phyloP scores from a whole-genome alignment of 202 grass and related monocot genomes.

The Carex arenaria region DNA sequence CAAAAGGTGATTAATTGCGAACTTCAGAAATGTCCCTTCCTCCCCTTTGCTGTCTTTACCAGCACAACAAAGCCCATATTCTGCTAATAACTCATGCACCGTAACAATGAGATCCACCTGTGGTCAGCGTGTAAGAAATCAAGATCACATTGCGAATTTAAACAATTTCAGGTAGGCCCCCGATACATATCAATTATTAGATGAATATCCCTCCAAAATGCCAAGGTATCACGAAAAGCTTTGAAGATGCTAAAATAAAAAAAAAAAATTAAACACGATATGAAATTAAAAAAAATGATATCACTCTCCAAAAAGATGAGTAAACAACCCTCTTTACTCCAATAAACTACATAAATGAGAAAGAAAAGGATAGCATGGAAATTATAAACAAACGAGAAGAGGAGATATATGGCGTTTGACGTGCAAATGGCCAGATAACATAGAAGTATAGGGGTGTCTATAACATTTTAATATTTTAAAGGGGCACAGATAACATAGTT shows the following conservation, averaged over 20 bases:
- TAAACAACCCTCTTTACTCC: neutral
- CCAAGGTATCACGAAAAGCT: neutral
- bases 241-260: neutral
- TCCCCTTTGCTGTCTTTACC: slow-evolving; percentile 63
- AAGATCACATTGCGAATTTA: neutral
- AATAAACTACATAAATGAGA: neutral
- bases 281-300: neutral
- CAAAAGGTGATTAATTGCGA: slow-evolving; percentile 93
- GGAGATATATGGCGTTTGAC: neutral
- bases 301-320: neutral
- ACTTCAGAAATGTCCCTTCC: slow-evolving; percentile 89
- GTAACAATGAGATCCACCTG: slow-evolving; percentile 86
- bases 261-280: neutral
- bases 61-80: slow-evolving; percentile 87
- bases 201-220: neutral
- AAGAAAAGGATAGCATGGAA: neutral
- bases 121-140: slow-evolving; percentile 26
- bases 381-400: neutral
- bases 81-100: slow-evolving; percentile 91
- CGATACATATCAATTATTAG: neutral
- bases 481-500: neutral
- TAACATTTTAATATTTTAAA: neutral
- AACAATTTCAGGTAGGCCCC: neutral
- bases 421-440: neutral
- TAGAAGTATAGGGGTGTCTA: neutral